A percentile compares a stretch with the other conserved stretches of the same genome.
These are phyloP conservation scores for Leptographium wingfieldii DNA, from an alignment of 2,329 filamentous ascomycete species.

Conservation along the genomic window DNA sequence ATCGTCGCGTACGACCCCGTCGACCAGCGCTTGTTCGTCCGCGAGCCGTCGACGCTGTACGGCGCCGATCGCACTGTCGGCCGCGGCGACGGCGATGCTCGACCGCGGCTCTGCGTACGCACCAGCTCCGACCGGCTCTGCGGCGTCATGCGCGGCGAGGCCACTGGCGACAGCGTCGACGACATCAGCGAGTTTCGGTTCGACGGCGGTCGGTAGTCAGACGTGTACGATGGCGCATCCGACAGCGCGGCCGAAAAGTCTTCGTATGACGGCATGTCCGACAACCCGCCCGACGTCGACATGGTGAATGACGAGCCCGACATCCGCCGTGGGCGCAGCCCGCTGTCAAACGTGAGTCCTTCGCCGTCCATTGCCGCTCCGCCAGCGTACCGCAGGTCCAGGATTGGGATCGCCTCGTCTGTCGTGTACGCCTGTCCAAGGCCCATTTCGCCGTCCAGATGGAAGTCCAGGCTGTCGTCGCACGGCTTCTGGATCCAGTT, in stretches of 20 bases:
- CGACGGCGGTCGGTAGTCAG: constrained; percentile 53
- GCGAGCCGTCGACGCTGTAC: constrained; percentile 53
- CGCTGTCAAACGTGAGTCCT: constrained; percentile 35
- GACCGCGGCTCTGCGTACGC: constrained; percentile 52
- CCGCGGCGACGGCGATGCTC: constrained; percentile 59
- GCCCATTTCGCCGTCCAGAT: constrained; percentile 37
- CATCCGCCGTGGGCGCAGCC: constrained; percentile 47
- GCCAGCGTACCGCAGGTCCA: constrained; percentile 43
- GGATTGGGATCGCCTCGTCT: constrained; percentile 49
- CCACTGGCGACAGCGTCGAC: constrained; percentile 58
- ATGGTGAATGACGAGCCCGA: constrained; percentile 64
- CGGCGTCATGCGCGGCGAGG: constrained; percentile 54
- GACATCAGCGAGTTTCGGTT: constrained; percentile 60
- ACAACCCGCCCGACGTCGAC: constrained; percentile 51
- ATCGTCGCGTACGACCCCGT: constrained; percentile 57
- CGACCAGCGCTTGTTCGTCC: constrained; percentile 65
- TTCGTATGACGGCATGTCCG: constrained; percentile 59
- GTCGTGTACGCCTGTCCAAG: constrained; percentile 51
- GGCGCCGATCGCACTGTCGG: constrained; percentile 56
- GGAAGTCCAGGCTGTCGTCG: constrained; percentile 43
- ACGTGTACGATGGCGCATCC: constrained; percentile 53
- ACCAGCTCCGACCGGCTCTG: constrained; percentile 49
- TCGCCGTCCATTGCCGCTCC: constrained; percentile 37
- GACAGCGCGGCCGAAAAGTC: constrained; percentile 55
- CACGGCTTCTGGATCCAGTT: constrained; percentile 43